Evolutionary conservation across 108 stramenopile genomes (phyloP), one percentile per base, ranked within the genome.

Genomic region (Skeletonema potamos): DNA sequence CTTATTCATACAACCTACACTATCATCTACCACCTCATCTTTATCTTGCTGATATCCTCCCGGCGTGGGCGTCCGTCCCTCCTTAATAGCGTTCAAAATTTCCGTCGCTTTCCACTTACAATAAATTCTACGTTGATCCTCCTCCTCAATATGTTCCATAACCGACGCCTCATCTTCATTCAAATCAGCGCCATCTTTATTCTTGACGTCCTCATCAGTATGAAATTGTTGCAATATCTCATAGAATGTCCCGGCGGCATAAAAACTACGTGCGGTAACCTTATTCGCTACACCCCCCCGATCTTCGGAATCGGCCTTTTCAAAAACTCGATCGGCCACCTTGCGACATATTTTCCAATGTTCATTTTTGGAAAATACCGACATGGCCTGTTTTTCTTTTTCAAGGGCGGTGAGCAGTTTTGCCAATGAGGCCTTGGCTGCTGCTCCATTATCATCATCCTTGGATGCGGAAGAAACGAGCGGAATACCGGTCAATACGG

Each of bases 91-190:
- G 68, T 96, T 98, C 41, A 98, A 70, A 70, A 96, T 98, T 29
- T 98, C 96, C 1, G 96, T 89, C 9, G 96, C 93, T 64, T 96
- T 96, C 94, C 94, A 98, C 66, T 96, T 98, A 59, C 87, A 83
- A 77, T 96, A 98, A 10, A 87, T 24, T 27, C 78, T 69, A 39
- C 77, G 63, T 62, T 92, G 82, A 58, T 84, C 74, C 24, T 87
- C 77, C 66, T 94, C 93, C 27, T 64, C 51, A 15, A 34, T 70
- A 17, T 66, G 43, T 27, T 64, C 62, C 55, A 12, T 39, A 1
- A 51, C 48, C 63, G 66, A 18, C 28, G 51, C 70, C 26, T 77
- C 66, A 54, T 66, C 64, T 29, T 76, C 70, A 17, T 46, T 63
- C 9, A 30, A 28, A 39, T 22, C 68, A 6, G 72, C 73, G 12